These are phyloP conservation scores for Phellopilus nigrolimitatus DNA, from an alignment of 1,284 basidiomycete genomes.

Conservation along the genomic window DNA sequence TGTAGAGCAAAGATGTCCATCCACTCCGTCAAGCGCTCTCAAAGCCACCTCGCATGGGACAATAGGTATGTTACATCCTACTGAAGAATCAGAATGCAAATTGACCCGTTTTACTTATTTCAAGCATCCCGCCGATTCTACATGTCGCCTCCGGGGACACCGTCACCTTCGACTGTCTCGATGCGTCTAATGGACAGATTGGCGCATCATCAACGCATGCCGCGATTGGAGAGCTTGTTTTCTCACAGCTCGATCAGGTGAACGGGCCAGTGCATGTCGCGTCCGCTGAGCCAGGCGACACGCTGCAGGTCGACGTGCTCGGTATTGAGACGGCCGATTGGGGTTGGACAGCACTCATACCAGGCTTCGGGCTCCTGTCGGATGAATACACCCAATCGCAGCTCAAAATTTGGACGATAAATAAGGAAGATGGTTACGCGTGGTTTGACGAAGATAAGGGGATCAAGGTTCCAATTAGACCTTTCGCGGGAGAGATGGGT, in stretches of 20 bases:
- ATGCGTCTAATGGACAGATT: slow-evolving; percentile 59
- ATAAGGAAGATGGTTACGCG: slow-evolving; percentile 36
- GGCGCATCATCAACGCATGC: slow-evolving; percentile 37
- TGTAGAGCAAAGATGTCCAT: too few species aligned
- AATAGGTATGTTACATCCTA: slow-evolving; percentile 39
- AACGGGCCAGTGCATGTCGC: slow-evolving; percentile 53
- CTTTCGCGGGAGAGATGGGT: slow-evolving; percentile 64
- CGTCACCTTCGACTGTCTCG: slow-evolving; percentile 54
- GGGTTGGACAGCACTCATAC: slow-evolving; percentile 58
- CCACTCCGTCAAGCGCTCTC: slow-evolving; percentile 45
- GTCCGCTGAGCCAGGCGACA: slow-evolving; percentile 49
- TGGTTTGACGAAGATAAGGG: slow-evolving; percentile 45
- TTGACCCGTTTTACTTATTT: neutral
- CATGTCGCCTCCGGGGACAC: slow-evolving; percentile 48
- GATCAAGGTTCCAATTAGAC: slow-evolving; percentile 44
- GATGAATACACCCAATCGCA: slow-evolving; percentile 49
- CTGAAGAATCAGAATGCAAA: neutral
- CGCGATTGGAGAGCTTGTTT: slow-evolving; percentile 36
- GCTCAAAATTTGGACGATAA: slow-evolving; percentile 51
- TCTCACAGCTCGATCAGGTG: slow-evolving; percentile 50
- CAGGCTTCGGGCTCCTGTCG: slow-evolving; percentile 52
- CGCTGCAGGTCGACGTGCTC: slow-evolving; percentile 53
- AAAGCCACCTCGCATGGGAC: slow-evolving; percentile 52
- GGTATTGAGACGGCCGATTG: slow-evolving; percentile 47
- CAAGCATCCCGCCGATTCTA: slow-evolving; percentile 49